Conservation (phyloP, 345 rosid species). For the Alliaria petiolata region DNA sequence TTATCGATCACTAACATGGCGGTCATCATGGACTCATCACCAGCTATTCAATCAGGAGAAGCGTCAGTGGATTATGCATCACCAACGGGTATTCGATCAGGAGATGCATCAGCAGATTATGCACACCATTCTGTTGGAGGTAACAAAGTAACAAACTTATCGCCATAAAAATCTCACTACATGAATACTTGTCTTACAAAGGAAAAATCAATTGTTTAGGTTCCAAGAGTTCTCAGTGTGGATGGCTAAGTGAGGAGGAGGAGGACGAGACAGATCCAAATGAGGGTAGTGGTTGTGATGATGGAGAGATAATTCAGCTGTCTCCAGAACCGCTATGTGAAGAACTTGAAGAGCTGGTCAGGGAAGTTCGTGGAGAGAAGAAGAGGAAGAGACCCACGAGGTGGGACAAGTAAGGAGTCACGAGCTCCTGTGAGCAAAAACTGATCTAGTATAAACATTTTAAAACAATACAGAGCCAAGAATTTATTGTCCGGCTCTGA, state of each 20-base stretch:
- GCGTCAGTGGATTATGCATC: not conserved
- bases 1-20: not conserved
- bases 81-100: not conserved
- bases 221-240: not conserved
- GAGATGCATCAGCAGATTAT: not conserved
- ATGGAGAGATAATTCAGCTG: constrained; percentile 32
- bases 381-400: not conserved
- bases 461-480: no score
- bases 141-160: not conserved
- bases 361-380: not conserved
- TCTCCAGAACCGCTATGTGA: constrained; percentile 37
- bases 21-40: not conserved
- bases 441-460: no score
- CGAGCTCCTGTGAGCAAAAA: not conserved
- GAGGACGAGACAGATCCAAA: not conserved
- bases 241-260: constrained; percentile 21
- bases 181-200: not conserved
- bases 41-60: not conserved
- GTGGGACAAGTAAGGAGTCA: constrained; percentile 1
- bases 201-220: not conserved
- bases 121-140: not conserved
- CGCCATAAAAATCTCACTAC: no score
- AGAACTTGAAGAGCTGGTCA: constrained; percentile 24
- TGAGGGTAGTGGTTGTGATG: constrained; percentile 29
- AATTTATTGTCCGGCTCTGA: no score